These are phyloP conservation scores for Aristolochia fimbriata DNA, from an alignment of 164 flowering plant genomes.

Conservation along the genomic window DNA sequence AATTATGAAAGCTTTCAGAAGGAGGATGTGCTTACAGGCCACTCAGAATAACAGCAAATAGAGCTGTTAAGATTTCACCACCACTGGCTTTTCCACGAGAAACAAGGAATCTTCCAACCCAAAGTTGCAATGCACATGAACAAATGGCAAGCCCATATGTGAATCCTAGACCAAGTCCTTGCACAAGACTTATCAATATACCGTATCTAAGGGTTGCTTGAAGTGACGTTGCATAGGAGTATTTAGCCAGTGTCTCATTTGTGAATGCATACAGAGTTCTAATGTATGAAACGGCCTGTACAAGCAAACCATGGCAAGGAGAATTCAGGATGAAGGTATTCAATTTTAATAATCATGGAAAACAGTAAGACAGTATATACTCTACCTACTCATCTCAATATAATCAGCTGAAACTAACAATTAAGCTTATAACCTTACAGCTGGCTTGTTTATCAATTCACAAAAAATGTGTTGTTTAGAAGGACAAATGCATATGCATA, in stretches of 20 bases:
- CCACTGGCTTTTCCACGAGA: constrained; percentile 60
- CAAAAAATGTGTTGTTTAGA: background rate
- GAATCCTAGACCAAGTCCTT: constrained; percentile 99
- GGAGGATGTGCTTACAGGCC: constrained; percentile 79
- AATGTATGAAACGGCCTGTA: constrained; percentile 89
- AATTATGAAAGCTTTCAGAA: constrained; percentile 5
- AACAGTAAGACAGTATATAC: no score
- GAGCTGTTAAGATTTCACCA: constrained; percentile 80
- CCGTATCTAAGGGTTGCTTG: constrained; percentile 98
- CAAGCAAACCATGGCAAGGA: background rate
- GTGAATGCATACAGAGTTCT: constrained; percentile 91
- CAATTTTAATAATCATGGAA: no score
- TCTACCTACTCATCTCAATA: no score
- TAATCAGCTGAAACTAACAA: no score
- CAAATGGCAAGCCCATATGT: constrained; percentile 99
- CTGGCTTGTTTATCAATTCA: background rate
- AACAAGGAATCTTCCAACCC: constrained; percentile 89
- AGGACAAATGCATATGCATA: background rate
- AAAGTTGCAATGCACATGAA: constrained; percentile 95
- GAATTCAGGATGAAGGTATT: no score
- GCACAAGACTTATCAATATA: constrained; percentile 93
- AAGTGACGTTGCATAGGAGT: constrained; percentile 95
- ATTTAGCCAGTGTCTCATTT: constrained; percentile 93
- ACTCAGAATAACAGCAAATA: constrained; percentile 88
- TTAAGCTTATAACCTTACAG: no score